phyloP scores from a whole-genome alignment of 2,329 filamentous ascomycete species.

The Shiraia sp. region DNA sequence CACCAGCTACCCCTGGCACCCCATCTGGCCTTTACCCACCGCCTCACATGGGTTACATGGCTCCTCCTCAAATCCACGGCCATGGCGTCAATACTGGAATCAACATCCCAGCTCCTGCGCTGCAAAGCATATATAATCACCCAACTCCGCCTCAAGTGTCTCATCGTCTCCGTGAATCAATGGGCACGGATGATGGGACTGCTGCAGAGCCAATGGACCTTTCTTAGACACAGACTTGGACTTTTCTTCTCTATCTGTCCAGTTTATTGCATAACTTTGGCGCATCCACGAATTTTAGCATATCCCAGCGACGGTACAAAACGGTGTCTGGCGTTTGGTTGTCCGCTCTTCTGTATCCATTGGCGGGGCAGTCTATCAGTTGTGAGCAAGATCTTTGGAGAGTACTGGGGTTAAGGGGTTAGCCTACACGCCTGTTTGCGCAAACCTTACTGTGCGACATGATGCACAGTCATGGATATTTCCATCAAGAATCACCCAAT shows the following conservation, averaged over 20 bases:
- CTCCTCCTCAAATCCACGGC: conserved; percentile 21
- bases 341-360: too few relatives aligned
- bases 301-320: too few relatives aligned
- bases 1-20: conserved; percentile 16
- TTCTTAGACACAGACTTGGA: conserved; percentile 1
- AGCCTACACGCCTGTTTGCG: too few relatives aligned
- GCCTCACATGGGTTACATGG: conserved; percentile 24
- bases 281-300: too few relatives aligned
- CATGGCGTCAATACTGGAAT: conserved; percentile 20
- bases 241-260: neutral
- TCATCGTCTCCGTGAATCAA: conserved; percentile 5
- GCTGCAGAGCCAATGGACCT: conserved; percentile 26
- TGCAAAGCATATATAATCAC: conserved; percentile 15
- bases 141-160: conserved; percentile 2
- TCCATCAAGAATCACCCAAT: too few relatives aligned
- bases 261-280: neutral
- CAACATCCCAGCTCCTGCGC: conserved; percentile 20
- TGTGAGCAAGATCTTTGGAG: too few relatives aligned
- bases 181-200: conserved; percentile 7
- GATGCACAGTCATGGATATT: too few relatives aligned
- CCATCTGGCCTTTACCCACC: conserved; percentile 9
- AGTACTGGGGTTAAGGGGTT: too few relatives aligned
- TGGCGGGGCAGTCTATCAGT: too few relatives aligned
- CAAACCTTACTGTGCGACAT: too few relatives aligned
- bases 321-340: too few relatives aligned